Conservation (phyloP, 805 yeast genomes). For the Nakazawaea wickerhamii region DNA sequence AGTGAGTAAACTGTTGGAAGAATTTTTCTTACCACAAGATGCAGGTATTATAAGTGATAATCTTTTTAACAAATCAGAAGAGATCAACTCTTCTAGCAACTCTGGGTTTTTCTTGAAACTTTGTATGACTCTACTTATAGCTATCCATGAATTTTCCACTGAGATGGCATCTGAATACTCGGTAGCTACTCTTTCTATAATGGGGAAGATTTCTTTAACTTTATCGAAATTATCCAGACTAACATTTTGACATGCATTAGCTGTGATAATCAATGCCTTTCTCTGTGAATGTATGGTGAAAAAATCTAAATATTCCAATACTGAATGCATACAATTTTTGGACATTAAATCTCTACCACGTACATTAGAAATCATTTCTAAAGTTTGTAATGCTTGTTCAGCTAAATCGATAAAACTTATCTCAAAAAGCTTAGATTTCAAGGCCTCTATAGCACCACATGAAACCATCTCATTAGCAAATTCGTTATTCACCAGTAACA, state of each 20-base stretch:
- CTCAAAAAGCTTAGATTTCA: constrained; percentile 63
- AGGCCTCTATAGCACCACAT: constrained; percentile 58
- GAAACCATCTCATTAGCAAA: constrained; percentile 57
- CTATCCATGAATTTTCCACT: constrained; percentile 60
- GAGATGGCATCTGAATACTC: constrained; percentile 54
- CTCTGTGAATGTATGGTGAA: constrained; percentile 87
- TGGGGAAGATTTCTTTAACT: constrained; percentile 53
- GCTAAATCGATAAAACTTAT: constrained; percentile 85
- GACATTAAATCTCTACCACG: constrained; percentile 46
- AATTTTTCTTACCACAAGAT: constrained; percentile 20
- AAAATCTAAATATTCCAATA: constrained; percentile 75
- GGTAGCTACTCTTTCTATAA: constrained; percentile 49
- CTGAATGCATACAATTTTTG: constrained; percentile 58
- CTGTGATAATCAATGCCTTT: constrained; percentile 67
- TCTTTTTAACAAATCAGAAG: constrained; percentile 29
- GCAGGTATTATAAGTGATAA: constrained; percentile 22
- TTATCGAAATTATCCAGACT: constrained; percentile 37
- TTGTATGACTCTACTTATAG: constrained; percentile 52
- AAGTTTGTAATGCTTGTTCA: constrained; percentile 79
- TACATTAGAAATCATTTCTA: constrained; percentile 59
- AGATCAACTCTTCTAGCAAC: constrained; percentile 39
- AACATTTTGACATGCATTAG: constrained; percentile 57
- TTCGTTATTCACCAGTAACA: constrained; percentile 69
- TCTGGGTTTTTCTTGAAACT: constrained; percentile 41
- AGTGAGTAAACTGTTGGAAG: constrained; percentile 21